Conservation (phyloP, 2,329 filamentous ascomycete species). For the Pleoardoris graminearum region DNA sequence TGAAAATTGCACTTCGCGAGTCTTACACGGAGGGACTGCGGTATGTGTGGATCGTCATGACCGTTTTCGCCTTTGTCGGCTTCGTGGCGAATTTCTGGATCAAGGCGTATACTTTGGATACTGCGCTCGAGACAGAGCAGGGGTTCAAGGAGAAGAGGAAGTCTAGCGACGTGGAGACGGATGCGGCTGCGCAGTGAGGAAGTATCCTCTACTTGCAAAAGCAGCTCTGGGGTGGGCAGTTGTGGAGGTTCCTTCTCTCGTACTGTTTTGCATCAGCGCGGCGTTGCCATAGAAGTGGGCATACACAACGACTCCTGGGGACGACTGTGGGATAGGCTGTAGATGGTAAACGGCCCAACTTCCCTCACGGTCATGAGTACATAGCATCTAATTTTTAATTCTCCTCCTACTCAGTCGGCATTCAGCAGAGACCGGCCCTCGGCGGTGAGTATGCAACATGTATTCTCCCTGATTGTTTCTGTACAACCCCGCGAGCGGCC, state of each 20-base stretch:
- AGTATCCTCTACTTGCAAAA: not conserved
- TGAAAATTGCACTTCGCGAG: conserved; percentile 48
- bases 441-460: too few species aligned
- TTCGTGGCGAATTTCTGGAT: conserved; percentile 58
- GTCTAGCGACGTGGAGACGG: conserved; percentile 28
- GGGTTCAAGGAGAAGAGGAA: conserved; percentile 49
- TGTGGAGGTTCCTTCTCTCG: not conserved
- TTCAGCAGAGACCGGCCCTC: too few species aligned
- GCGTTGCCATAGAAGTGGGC: conserved; percentile 16
- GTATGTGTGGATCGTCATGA: conserved; percentile 61
- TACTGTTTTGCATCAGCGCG: conserved; percentile 13
- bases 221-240: not conserved
- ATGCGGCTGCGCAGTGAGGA: conserved; percentile 11
- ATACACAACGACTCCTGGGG: not conserved
- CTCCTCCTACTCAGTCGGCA: not conserved
- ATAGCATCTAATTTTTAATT: not conserved
- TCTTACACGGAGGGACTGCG: conserved; percentile 60
- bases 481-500: too few species aligned
- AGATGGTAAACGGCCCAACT: not conserved
- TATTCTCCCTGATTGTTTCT: too few species aligned
- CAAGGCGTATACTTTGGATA: conserved; percentile 52
- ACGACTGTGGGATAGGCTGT: not conserved
- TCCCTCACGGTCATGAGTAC: conserved; percentile 6
- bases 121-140: conserved; percentile 54
- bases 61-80: conserved; percentile 56